Percentiles rank a stretch among this genome's conserved stretches.
Evolutionary conservation across 179 eudicot species (phyloP).

Genomic region (Heliamphora pulchella): DNA sequence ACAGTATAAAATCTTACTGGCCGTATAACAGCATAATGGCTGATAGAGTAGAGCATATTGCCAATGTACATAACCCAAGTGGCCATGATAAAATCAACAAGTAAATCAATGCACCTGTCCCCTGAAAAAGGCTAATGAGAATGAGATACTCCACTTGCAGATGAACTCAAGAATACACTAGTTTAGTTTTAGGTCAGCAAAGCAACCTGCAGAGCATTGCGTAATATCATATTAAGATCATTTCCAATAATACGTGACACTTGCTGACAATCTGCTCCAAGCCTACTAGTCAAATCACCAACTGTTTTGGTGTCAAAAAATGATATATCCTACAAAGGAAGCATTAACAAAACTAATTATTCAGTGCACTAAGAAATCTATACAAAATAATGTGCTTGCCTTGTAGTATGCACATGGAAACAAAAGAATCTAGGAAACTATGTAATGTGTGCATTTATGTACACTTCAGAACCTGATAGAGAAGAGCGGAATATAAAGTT

Average conservation of each 20-base stretch:
- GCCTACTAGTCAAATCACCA: slow-evolving; percentile 97
- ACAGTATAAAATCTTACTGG: slow-evolving; percentile 49
- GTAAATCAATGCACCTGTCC: slow-evolving; percentile 80
- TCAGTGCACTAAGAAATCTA: slow-evolving; percentile 6
- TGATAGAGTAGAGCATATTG: slow-evolving; percentile 58
- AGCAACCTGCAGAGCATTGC: slow-evolving; percentile 79
- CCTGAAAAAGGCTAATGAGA: slow-evolving; percentile 40
- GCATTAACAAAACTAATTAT: slow-evolving; percentile 8
- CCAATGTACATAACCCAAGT: slow-evolving; percentile 83
- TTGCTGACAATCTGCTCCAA: slow-evolving; percentile 99
- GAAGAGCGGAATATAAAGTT: slow-evolving; percentile 74
- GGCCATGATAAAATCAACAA: slow-evolving; percentile 85
- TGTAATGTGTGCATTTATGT: background rate
- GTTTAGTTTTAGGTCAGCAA: slow-evolving; percentile 8
- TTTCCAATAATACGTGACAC: slow-evolving; percentile 97
- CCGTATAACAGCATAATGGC: slow-evolving; percentile 78
- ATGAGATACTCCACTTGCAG: slow-evolving; percentile 15
- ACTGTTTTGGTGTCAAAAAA: slow-evolving; percentile 88
- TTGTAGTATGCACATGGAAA: slow-evolving; percentile 11
- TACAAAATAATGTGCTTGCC: slow-evolving; percentile 6
- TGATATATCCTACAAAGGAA: slow-evolving; percentile 66
- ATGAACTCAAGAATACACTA: background rate
- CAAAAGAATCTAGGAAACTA: background rate
- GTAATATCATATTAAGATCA: slow-evolving; percentile 86
- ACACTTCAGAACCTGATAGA: slow-evolving; percentile 59